phyloP scores from a whole-genome alignment of 2,329 filamentous ascomycete species.

The Monosporascus sp. region DNA sequence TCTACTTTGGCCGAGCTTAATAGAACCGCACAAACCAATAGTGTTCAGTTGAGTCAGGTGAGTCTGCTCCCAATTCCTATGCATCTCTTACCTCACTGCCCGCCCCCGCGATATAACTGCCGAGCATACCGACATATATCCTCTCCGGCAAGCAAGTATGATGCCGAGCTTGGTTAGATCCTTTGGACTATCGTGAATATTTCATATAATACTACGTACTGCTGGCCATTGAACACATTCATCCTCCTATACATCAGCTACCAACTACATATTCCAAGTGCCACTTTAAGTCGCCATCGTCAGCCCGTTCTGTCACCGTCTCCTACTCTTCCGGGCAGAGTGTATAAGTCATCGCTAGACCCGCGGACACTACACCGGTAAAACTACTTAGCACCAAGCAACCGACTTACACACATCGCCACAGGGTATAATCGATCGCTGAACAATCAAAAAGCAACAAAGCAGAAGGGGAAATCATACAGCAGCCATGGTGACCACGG shows the following conservation, averaged over 20 bases:
- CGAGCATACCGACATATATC: too few species aligned
- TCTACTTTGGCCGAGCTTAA: background rate
- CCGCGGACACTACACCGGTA: background rate
- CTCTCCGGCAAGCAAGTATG: too few species aligned
- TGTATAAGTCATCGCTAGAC: too few species aligned
- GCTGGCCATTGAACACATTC: background rate
- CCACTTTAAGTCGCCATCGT: too few species aligned
- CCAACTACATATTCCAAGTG: background rate
- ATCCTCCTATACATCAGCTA: background rate
- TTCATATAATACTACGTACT: background rate
- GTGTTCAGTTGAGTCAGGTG: too few species aligned
- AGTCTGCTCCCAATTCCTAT: too few species aligned
- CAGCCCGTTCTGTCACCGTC: too few species aligned
- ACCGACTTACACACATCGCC: constrained; percentile 10
- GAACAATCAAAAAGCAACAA: constrained; percentile 1
- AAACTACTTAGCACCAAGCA: constrained; percentile 1
- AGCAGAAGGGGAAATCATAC: constrained; percentile 1
- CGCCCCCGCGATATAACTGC: too few species aligned
- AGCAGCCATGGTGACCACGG: constrained; percentile 60
- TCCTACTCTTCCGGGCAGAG: too few species aligned
- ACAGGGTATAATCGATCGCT: background rate
- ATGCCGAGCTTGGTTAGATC: too few species aligned
- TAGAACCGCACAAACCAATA: background rate
- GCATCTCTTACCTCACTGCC: too few species aligned
- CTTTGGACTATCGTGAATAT: background rate